Conservation (phyloP, 352 stramenopile species). For the Thraustochytrium striatum region DNA sequence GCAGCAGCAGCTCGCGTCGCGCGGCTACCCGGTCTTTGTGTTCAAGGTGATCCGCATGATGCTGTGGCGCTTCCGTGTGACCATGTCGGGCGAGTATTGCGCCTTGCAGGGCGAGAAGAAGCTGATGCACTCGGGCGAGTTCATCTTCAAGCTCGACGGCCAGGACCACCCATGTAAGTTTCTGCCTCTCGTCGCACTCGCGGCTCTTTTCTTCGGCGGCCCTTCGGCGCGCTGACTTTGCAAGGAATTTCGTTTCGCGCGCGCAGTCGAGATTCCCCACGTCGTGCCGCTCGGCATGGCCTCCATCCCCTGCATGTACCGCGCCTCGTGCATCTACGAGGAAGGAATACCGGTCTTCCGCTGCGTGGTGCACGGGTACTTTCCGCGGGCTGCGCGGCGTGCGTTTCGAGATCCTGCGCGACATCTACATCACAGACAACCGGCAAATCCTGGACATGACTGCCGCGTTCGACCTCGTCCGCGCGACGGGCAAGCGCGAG, state of each 20-base stretch:
- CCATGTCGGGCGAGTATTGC: constrained; percentile 25
- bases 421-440: constrained; percentile 2
- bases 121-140: constrained; percentile 27
- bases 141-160: constrained; percentile 21
- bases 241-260: too few relatives aligned
- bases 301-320: constrained; percentile 36
- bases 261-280: constrained; percentile 32
- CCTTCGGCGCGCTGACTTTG: too few relatives aligned
- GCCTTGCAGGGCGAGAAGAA: constrained; percentile 39
- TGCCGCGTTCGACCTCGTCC: constrained; percentile 25
- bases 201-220: too few relatives aligned
- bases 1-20: neutral
- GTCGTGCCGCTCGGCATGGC: constrained; percentile 39
- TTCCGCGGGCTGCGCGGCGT: constrained; percentile 25
- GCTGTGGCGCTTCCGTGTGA: constrained; percentile 24
- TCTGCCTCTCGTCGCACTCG: too few relatives aligned
- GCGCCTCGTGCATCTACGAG: neutral
- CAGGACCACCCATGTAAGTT: constrained; percentile 21
- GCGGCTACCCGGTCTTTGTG: constrained; percentile 37
- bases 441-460: constrained; percentile 8
- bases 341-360: constrained; percentile 1
- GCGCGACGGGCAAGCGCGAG: neutral
- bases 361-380: constrained; percentile 33
- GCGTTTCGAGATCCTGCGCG: constrained; percentile 29
- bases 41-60: constrained; percentile 31